phyloP scores from a whole-genome alignment of 1,284 basidiomycete genomes.

The Athelia sp. region DNA sequence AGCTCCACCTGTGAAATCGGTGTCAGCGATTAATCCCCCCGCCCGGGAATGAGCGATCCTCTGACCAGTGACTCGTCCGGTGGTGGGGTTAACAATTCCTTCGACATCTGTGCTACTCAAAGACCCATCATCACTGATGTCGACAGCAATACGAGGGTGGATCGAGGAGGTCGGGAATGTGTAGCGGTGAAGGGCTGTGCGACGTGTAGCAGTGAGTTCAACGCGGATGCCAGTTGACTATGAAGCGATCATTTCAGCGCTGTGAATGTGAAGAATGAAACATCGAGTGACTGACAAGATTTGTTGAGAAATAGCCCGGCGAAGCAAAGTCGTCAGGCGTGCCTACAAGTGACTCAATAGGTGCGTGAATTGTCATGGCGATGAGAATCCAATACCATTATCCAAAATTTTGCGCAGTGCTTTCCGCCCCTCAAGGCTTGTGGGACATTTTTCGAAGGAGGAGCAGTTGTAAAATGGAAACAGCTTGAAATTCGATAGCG shows the following conservation, averaged over 20 bases:
- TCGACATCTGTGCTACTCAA: constrained; percentile 41
- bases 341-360: too few relatives aligned
- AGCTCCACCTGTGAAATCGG: constrained; percentile 25
- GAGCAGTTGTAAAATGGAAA: constrained; percentile 48
- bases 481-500: constrained; percentile 58
- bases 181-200: constrained; percentile 50
- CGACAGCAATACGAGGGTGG: constrained; percentile 45
- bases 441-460: constrained; percentile 45
- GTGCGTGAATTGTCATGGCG: too few relatives aligned
- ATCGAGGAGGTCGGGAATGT: constrained; percentile 38
- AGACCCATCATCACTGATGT: constrained; percentile 56
- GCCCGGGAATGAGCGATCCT: too few relatives aligned
- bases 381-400: too few relatives aligned
- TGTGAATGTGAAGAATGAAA: too few relatives aligned
- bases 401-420: too few relatives aligned
- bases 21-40: too few relatives aligned
- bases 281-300: constrained; percentile 33
- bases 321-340: constrained; percentile 54
- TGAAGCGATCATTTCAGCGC: background rate
- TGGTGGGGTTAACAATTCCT: constrained; percentile 40
- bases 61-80: constrained; percentile 37
- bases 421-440: constrained; percentile 39
- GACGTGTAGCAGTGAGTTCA: constrained; percentile 51
- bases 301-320: constrained; percentile 60
- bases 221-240: constrained; percentile 53